phyloP scores from a whole-genome alignment of 108 stramenopile species.

The Stephanodiscus triporus region DNA sequence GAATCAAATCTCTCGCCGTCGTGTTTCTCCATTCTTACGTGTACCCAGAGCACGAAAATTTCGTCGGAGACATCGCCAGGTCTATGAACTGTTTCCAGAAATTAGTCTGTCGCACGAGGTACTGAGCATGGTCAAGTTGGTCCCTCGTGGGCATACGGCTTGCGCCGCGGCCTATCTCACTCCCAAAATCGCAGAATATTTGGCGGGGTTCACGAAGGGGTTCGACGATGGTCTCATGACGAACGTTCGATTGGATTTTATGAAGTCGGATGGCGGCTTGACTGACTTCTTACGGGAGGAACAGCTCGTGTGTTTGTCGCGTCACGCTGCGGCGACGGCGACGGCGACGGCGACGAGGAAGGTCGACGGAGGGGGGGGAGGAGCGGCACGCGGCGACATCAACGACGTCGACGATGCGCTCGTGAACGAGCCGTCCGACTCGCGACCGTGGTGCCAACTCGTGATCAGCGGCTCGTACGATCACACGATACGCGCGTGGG shows the following conservation, averaged over 20 bases:
- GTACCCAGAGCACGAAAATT: conserved; percentile 85
- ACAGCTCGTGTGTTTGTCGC: too few relatives aligned
- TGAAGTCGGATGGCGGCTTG: conserved; percentile 98
- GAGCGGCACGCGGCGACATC: too few relatives aligned
- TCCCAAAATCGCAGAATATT: conserved; percentile 90
- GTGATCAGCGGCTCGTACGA: too few relatives aligned
- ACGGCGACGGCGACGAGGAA: too few relatives aligned
- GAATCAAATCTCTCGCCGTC: conserved; percentile 88
- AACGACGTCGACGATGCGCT: too few relatives aligned
- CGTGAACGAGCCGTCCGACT: too few relatives aligned
- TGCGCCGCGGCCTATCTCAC: conserved; percentile 98
- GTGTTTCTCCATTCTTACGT: conserved; percentile 56
- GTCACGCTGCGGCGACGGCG: too few relatives aligned
- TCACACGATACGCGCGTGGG: too few relatives aligned
- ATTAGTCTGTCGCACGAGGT: conserved; percentile 87
- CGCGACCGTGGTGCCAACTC: too few relatives aligned
- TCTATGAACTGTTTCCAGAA: conserved; percentile 90
- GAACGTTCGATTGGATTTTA: conserved; percentile 89
- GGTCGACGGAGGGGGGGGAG: too few relatives aligned
- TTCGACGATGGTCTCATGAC: conserved; percentile 82
- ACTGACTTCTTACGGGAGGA: too few relatives aligned
- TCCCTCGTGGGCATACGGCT: conserved; percentile 92
- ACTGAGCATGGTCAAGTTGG: conserved; percentile 96
- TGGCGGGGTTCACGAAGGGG: conserved; percentile 83
- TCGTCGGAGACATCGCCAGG: conserved; percentile 78